A percentile compares a stretch with the other conserved stretches of the same genome.
These are phyloP conservation scores for Schwanniomyces sp. DNA, from an alignment of 805 yeast species.

Conservation along the genomic window DNA sequence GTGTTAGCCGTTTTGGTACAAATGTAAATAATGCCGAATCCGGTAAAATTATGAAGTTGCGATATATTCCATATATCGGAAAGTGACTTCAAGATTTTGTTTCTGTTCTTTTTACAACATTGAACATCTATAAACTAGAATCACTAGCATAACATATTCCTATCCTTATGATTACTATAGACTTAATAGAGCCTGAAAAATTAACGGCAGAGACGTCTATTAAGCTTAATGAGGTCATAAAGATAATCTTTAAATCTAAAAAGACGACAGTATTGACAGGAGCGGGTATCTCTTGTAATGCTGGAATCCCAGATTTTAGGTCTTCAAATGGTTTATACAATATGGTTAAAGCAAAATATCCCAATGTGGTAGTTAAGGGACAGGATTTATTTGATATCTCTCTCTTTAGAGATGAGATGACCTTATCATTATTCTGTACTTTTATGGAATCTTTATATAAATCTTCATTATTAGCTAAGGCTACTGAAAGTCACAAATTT, in stretches of 20 bases:
- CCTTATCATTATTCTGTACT: slow-evolving; percentile 74
- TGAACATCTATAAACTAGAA: too few relatives aligned
- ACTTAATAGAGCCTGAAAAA: slow-evolving; percentile 14
- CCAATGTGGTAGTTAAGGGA: slow-evolving; percentile 69
- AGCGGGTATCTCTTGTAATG: slow-evolving; percentile 95
- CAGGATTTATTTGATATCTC: slow-evolving; percentile 90
- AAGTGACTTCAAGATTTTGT: neutral
- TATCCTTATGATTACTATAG: slow-evolving; percentile 27
- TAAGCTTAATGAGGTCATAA: slow-evolving; percentile 38
- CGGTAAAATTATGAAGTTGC: slow-evolving; percentile 4
- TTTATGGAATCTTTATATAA: slow-evolving; percentile 82
- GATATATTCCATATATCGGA: neutral
- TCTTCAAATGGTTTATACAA: slow-evolving; percentile 82
- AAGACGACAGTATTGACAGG: slow-evolving; percentile 79
- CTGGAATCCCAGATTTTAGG: slow-evolving; percentile 96
- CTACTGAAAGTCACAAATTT: slow-evolving; percentile 84
- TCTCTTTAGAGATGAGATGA: slow-evolving; percentile 64
- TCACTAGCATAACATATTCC: too few relatives aligned
- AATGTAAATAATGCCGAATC: slow-evolving; percentile 4
- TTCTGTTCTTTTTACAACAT: too few relatives aligned
- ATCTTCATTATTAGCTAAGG: slow-evolving; percentile 63
- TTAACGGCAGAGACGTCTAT: slow-evolving; percentile 30
- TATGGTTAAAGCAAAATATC: slow-evolving; percentile 61
- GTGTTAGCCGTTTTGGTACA: neutral
- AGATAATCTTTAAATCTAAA: slow-evolving; percentile 49